Evolutionary conservation across 768 basidiomycete species (phyloP).

Genomic region (Boletus huronensis): DNA sequence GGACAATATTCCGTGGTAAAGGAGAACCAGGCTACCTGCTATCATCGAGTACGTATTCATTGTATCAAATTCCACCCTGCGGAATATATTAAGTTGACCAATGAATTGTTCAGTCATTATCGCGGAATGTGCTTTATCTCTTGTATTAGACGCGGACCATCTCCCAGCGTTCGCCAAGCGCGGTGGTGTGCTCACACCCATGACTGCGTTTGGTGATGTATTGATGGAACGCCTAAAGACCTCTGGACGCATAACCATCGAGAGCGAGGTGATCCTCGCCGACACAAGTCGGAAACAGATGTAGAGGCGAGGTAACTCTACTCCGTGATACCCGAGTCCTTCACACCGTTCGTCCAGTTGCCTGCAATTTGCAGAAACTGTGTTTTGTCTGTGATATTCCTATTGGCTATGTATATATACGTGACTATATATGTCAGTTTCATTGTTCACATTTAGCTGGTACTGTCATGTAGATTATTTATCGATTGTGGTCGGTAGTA

Average conservation of each 20-base stretch:
- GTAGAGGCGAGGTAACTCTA: slow-evolving; percentile 1
- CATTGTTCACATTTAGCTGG: not conserved
- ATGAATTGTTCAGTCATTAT: slow-evolving; percentile 55
- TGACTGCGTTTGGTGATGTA: slow-evolving; percentile 76
- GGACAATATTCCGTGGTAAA: slow-evolving; percentile 57
- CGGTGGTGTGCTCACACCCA: slow-evolving; percentile 83
- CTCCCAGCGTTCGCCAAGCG: slow-evolving; percentile 55
- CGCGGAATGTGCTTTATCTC: slow-evolving; percentile 71
- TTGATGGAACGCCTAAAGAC: slow-evolving; percentile 63
- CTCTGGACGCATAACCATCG: slow-evolving; percentile 55
- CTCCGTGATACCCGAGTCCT: not conserved
- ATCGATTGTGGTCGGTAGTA: not conserved
- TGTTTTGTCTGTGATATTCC: not conserved
- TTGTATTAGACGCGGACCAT: slow-evolving; percentile 53
- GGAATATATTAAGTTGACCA: not conserved
- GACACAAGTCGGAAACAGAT: slow-evolving; percentile 8
- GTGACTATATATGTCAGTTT: not conserved
- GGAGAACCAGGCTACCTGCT: slow-evolving; percentile 74
- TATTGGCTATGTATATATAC: not conserved
- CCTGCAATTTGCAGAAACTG: not conserved
- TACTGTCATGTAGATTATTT: not conserved
- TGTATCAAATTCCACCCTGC: not conserved
- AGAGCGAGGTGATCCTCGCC: slow-evolving; percentile 40
- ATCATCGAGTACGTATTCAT: slow-evolving; percentile 6
- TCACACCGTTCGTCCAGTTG: not conserved